Percentiles rank a stretch among this genome's conserved stretches.
These are phyloP conservation scores for Candida xyloterini DNA, from an alignment of 805 yeast species.

Conservation along the genomic window DNA sequence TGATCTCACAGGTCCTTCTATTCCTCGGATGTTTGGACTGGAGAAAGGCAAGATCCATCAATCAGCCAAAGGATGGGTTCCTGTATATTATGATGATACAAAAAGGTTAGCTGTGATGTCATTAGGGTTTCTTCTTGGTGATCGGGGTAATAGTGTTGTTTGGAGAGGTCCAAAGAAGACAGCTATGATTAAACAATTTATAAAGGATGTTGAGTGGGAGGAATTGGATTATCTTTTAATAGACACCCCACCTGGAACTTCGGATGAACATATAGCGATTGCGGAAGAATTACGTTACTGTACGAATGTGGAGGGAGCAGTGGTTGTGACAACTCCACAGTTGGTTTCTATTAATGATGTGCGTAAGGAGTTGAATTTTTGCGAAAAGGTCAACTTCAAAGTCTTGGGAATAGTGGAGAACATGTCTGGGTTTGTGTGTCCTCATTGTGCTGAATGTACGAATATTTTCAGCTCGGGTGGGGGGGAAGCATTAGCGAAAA, in stretches of 20 bases:
- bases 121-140: conserved; percentile 78
- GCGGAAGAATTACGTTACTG: conserved; percentile 79
- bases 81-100: conserved; percentile 54
- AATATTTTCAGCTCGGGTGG: conserved; percentile 94
- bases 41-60: conserved; percentile 80
- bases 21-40: conserved; percentile 94
- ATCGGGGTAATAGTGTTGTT: conserved; percentile 86
- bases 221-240: conserved; percentile 73
- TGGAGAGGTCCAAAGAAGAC: conserved; percentile 99
- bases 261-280: conserved; percentile 95
- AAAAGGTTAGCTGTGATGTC: conserved; percentile 71
- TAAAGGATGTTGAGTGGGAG: conserved; percentile 91
- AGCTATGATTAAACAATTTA: conserved; percentile 93
- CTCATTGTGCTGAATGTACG: conserved; percentile 88
- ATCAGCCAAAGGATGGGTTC: conserved; percentile 86
- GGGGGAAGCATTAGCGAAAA: conserved; percentile 67
- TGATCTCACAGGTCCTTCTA: conserved; percentile 93
- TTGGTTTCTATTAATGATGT: conserved; percentile 92
- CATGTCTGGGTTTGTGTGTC: conserved; percentile 96
- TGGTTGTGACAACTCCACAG: conserved; percentile 96
- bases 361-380: conserved; percentile 87
- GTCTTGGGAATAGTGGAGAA: conserved; percentile 89
- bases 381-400: conserved; percentile 76
- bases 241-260: conserved; percentile 98
- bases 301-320: conserved; percentile 83